Conservation (phyloP, 208 protist species). For the Naegleria fowleri region DNA sequence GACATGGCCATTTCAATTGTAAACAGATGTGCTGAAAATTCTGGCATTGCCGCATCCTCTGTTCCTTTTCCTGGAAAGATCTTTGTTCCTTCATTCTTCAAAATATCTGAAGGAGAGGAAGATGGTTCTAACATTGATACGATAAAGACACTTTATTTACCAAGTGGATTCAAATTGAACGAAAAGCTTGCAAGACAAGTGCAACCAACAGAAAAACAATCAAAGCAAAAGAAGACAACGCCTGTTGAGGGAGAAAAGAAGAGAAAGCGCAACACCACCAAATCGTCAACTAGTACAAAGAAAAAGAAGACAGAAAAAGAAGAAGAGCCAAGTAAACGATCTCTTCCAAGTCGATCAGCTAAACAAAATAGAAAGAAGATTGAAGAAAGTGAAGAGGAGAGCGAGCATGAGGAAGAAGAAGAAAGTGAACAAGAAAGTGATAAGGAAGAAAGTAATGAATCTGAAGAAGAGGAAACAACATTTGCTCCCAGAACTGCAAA, state of each 20-base stretch:
- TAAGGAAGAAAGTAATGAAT: background rate
- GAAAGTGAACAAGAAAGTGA: background rate
- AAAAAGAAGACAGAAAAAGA: constrained; percentile 1
- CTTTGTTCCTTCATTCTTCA: constrained; percentile 7
- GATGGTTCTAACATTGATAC: background rate
- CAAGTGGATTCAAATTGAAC: background rate
- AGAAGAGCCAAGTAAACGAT: background rate
- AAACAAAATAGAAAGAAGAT: background rate
- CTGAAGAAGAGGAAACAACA: background rate
- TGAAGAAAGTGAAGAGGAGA: background rate
- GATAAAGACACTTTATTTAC: background rate
- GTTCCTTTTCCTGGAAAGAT: background rate
- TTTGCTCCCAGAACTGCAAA: background rate
- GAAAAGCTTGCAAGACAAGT: constrained; percentile 8
- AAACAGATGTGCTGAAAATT: background rate
- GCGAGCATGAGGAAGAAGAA: background rate
- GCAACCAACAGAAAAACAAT: background rate
- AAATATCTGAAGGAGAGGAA: background rate
- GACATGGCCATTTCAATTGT: background rate
- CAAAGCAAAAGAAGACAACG: background rate
- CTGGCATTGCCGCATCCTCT: background rate
- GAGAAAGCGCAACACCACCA: background rate
- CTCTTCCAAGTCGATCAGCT: background rate
- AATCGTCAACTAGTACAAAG: background rate
- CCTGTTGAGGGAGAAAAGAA: background rate